A percentile compares a stretch with the other conserved stretches of the same genome.
Evolutionary conservation across 306 rosid species (phyloP).

Genomic region (Canavalia ensiformis): DNA sequence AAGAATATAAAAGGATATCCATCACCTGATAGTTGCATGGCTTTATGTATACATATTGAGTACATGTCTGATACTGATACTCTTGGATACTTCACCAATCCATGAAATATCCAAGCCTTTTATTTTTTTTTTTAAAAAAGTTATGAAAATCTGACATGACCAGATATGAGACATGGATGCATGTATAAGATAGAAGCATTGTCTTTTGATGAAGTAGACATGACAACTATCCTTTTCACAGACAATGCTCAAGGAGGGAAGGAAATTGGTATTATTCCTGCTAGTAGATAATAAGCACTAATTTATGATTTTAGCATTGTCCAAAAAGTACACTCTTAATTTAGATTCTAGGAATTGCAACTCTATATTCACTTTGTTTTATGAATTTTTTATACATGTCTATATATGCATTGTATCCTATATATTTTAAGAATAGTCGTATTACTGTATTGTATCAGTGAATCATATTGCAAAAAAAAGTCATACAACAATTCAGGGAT

Average conservation of each 20-base stretch:
- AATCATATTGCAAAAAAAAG: background rate
- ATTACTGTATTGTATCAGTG: no score
- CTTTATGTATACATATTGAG: background rate
- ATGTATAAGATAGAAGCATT: background rate
- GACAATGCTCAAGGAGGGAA: background rate
- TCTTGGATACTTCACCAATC: background rate
- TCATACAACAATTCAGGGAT: constrained; percentile 26
- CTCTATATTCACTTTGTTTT: background rate
- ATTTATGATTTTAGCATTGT: background rate
- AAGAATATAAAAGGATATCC: background rate
- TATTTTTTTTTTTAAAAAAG: background rate
- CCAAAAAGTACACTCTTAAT: background rate
- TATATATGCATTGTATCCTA: background rate
- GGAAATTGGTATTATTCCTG: background rate
- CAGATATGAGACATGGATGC: background rate
- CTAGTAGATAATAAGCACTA: background rate
- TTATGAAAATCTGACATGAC: background rate
- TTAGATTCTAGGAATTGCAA: background rate
- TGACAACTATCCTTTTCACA: background rate
- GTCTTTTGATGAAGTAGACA: background rate
- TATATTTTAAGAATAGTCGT: background rate
- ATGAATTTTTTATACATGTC: background rate
- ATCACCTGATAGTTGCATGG: background rate
- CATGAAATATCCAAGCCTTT: background rate
- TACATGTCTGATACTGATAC: background rate